Evolutionary conservation across 192 early-diverging fungal genomes (phyloP), one percentile per base, ranked within the genome.

Genomic region (Coemansia sp.): DNA sequence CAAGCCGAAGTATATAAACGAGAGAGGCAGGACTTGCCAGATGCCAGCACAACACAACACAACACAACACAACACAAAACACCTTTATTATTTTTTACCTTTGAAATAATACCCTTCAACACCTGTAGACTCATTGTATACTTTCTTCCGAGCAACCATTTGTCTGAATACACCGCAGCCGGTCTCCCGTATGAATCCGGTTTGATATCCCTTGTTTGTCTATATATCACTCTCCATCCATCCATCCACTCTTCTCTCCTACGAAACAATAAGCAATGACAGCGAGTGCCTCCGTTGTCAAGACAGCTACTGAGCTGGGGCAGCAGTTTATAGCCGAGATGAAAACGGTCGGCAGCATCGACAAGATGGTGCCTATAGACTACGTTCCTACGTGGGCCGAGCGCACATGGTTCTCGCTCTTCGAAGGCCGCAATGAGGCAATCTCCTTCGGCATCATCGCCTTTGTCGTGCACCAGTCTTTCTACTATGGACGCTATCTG

Each of bases 391-490:
- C 75, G 2, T 71, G 72, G 71, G 55, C 84, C 28, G 90, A 92
- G 68, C 73, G 64, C 33, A 65, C 83, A 40, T 92, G 90, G 90
- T 72, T 80, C 25, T 77, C 85, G 38, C 28, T 90, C 32, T 92
- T 89, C 50, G 85, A 85, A 20, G 88, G 83, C 32, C 88, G 84
- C 60, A 88, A 89, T 66, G 88, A 90, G 55, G 75, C 85, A 20
- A 34, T 93, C 20, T 82, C 86, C 14, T 88, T 91, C 16, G 86
- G 91, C 42, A 60, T 93, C 20, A 74, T 93, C 54, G 77, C 92
- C 12, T 94, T 97, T 67, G 20, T 85, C 20, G 86, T 92, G 75
- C 94, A 97, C 84, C 92, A 97, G 83, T 57, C 90, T n/a, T 89
- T 93, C 48, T 96, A 93, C 83, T 96, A 93, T 75, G 89, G 87